These are phyloP conservation scores for Mucor piriformis DNA, from an alignment of 371 early-diverging fungal species.

Conservation along the genomic window DNA sequence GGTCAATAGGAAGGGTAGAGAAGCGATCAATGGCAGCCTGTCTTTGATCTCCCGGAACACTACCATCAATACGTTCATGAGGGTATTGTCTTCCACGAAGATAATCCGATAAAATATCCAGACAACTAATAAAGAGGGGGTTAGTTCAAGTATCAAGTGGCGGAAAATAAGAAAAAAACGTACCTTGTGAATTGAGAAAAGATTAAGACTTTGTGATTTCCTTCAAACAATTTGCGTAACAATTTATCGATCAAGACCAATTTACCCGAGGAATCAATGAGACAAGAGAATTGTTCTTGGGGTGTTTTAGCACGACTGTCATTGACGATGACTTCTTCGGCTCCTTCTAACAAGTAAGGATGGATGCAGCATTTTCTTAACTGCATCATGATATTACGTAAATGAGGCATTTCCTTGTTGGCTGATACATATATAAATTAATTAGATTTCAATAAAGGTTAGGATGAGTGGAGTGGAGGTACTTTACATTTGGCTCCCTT, in stretches of 20 bases:
- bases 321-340: slow-evolving; percentile 79
- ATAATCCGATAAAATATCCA: slow-evolving; percentile 94
- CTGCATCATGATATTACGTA: slow-evolving; percentile 74
- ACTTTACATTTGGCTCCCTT: slow-evolving; percentile 64
- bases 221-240: slow-evolving; percentile 74
- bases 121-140: slow-evolving; percentile 24
- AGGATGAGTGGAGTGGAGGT: too few species aligned
- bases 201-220: slow-evolving; percentile 92
- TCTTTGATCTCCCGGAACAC: slow-evolving; percentile 84
- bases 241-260: slow-evolving; percentile 88
- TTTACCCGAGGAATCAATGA: slow-evolving; percentile 90
- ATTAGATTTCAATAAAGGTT: too few species aligned
- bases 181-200: slow-evolving; percentile 91
- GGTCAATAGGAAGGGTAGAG: slow-evolving; percentile 67
- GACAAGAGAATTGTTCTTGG: slow-evolving; percentile 73
- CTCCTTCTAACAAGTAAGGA: slow-evolving; percentile 84
- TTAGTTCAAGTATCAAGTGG: too few species aligned
- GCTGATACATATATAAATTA: too few species aligned
- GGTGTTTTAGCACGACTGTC: slow-evolving; percentile 61
- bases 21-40: slow-evolving; percentile 97
- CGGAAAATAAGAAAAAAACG: not conserved
- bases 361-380: slow-evolving; percentile 90
- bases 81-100: slow-evolving; percentile 74
- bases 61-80: slow-evolving; percentile 92
- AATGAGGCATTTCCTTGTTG: slow-evolving; percentile 65